A percentile compares a stretch with the other conserved stretches of the same genome.
Conservation (phyloP, 2,329 filamentous ascomycete genomes). For the Colletotrichum tamarilloi region DNA sequence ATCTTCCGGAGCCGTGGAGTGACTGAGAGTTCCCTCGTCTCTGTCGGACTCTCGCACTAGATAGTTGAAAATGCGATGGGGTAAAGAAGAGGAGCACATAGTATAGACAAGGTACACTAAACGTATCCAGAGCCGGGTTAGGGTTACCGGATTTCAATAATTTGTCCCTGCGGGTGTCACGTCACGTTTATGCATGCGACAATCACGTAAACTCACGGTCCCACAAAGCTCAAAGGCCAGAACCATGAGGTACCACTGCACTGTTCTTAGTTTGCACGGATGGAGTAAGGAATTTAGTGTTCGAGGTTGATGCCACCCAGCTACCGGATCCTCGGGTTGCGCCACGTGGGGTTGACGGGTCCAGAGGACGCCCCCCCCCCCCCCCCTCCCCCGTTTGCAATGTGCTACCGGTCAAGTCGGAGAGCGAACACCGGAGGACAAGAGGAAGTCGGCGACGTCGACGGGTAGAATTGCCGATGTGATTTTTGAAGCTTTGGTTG, state of each 20-base stretch:
- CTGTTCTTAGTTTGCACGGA: not conserved
- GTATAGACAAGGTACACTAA: not conserved
- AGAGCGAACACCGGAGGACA: not conserved
- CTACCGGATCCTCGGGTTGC: not conserved
- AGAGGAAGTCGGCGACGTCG: not conserved
- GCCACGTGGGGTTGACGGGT: slow-evolving; percentile 26
- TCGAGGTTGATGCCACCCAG: not conserved
- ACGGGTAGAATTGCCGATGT: slow-evolving; percentile 12
- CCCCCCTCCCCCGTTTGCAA: not conserved
- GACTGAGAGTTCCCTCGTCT: not conserved
- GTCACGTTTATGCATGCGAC: slow-evolving; percentile 3
- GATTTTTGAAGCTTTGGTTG: not conserved
- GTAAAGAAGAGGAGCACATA: not conserved
- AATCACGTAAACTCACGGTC: not conserved
- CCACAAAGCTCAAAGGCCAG: not conserved
- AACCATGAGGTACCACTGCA: not conserved
- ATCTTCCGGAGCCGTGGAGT: not conserved
- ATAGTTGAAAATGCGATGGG: too few species aligned
- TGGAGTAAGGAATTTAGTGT: not conserved
- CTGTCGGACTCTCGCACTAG: not conserved
- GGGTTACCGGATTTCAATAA: not conserved
- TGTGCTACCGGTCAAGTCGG: slow-evolving; percentile 30
- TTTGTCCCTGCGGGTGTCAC: not conserved
- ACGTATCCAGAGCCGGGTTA: not conserved
- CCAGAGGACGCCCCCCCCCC: not conserved